These are phyloP conservation scores for Fusarium caatingaense DNA, from an alignment of 2,329 filamentous ascomycete genomes.

Conservation along the genomic window DNA sequence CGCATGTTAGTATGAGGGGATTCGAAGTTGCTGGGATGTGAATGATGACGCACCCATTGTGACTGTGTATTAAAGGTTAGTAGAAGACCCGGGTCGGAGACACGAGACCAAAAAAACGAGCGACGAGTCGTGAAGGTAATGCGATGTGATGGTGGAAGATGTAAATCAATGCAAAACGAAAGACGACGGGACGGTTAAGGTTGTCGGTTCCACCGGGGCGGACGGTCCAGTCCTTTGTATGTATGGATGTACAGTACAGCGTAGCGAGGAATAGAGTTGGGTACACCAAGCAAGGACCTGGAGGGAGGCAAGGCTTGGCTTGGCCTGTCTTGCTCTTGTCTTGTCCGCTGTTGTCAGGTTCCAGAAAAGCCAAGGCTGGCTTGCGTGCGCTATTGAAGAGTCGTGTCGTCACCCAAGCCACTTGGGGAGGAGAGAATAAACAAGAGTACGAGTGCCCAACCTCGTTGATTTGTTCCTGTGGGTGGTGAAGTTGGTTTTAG, in stretches of 20 bases:
- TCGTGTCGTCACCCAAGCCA: slow-evolving; percentile 42
- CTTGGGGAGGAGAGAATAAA: slow-evolving; percentile 19
- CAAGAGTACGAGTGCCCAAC: slow-evolving; percentile 28
- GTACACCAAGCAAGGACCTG: neutral
- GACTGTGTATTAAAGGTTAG: slow-evolving; percentile 29
- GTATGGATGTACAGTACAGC: neutral
- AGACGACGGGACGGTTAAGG: slow-evolving; percentile 20
- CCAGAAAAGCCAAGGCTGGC: slow-evolving; percentile 37
- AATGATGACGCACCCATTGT: slow-evolving; percentile 53
- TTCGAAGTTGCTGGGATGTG: neutral
- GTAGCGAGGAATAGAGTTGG: slow-evolving; percentile 7
- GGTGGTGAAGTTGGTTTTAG: neutral
- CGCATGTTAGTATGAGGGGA: slow-evolving; percentile 31
- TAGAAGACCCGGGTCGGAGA: neutral
- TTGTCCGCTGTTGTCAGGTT: slow-evolving; percentile 4
- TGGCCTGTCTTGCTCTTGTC: slow-evolving; percentile 1
- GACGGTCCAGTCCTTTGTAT: slow-evolving; percentile 26
- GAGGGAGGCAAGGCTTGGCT: slow-evolving; percentile 17
- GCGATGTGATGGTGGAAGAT: neutral
- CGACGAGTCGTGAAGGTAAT: slow-evolving; percentile 6
- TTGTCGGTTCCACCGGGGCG: slow-evolving; percentile 30
- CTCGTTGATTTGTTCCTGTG: slow-evolving; percentile 6
- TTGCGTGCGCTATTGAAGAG: slow-evolving; percentile 40
- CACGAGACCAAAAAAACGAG: slow-evolving; percentile 21
- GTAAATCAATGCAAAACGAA: slow-evolving; percentile 10